Base-by-base conservation (phyloP, 2,329 filamentous ascomycete genomes). In the Fusarium sp. region DNA sequence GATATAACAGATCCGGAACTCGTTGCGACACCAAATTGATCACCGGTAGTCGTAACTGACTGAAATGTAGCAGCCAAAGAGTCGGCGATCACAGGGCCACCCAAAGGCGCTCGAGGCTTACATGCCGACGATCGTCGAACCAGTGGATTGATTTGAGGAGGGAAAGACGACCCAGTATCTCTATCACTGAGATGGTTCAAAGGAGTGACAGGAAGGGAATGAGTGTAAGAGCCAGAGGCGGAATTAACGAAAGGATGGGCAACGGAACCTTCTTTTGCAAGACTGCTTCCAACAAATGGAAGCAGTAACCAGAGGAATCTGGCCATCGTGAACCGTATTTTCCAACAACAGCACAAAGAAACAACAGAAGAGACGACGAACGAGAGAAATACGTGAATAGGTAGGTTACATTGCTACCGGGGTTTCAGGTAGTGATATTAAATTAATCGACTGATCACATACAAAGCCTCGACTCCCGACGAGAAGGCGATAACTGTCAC, bases 201-300 rank as follows among this genome's bases (percentile, higher is more conserved):
- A 69, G 27, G 66, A 67, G 61, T 22, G 56, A 62, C 47, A 55
- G 45, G 67, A 66, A 70, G 34, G 47, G 54, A 69, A 70, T 29
- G 66, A 69, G 52, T 53, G 66, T 53, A 55, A 58, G 38, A 62
- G 56, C 56, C 56, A 49, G 67, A 69, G 38, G 62, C 53, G 70
- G 66, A 70, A 52, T 66, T 30, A 70, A 70, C 25, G 61, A 70
- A 58, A 70, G 49, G 38, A 57, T 62, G 51, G 46, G 30, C 25
- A 70, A 70, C 67, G 16, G 66, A 58, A 70, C 67, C 67, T 70
- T 69, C 61, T 69, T 70, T 70, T 58, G 67, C 66, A 63, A 70
- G 34, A 51, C 67, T 41, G 45, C 62, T 55, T 27, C 67, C 66
- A 47, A 58, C 12, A 1, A 70, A 58, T 49, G 67, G 66, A 46